Conservation (phyloP, 352 stramenopile species). For the Pythium pyrilobum region DNA sequence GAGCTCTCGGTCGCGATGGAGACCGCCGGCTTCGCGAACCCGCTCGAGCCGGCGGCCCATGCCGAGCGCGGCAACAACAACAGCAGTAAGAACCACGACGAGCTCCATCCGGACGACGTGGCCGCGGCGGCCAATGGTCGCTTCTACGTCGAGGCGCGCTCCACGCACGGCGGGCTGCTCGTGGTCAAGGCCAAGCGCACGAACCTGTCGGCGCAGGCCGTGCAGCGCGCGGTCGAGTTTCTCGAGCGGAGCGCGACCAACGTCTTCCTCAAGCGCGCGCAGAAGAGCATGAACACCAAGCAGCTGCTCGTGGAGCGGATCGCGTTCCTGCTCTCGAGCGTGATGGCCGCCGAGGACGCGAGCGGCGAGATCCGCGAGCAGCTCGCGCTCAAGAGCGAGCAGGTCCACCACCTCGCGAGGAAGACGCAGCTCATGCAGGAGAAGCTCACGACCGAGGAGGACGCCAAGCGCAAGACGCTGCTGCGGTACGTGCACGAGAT, state of each 20-base stretch:
- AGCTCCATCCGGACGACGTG: constrained; percentile 52
- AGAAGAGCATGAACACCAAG: constrained; percentile 91
- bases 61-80: constrained; percentile 12
- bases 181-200: constrained; percentile 91
- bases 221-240: constrained; percentile 77
- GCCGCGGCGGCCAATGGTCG: constrained; percentile 55
- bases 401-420: constrained; percentile 71
- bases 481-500: constrained; percentile 94
- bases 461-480: constrained; percentile 94
- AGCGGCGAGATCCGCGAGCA: constrained; percentile 43
- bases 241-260: constrained; percentile 90
- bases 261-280: constrained; percentile 89
- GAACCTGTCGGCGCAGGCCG: constrained; percentile 45
- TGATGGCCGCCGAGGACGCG: constrained; percentile 74
- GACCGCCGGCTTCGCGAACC: constrained; percentile 33
- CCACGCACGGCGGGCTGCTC: constrained; percentile 77
- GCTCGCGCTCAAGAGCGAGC: constrained; percentile 58
- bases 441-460: constrained; percentile 87
- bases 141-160: constrained; percentile 86
- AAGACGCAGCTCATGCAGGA: constrained; percentile 81
- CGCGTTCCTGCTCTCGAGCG: constrained; percentile 65
- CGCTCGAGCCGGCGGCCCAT: constrained; percentile 27
- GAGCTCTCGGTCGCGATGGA: constrained; percentile 54
- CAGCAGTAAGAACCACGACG: constrained; percentile 16
- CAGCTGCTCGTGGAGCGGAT: constrained; percentile 90